phyloP scores from a whole-genome alignment of 441 rosid species.

The Breynia disticha region DNA sequence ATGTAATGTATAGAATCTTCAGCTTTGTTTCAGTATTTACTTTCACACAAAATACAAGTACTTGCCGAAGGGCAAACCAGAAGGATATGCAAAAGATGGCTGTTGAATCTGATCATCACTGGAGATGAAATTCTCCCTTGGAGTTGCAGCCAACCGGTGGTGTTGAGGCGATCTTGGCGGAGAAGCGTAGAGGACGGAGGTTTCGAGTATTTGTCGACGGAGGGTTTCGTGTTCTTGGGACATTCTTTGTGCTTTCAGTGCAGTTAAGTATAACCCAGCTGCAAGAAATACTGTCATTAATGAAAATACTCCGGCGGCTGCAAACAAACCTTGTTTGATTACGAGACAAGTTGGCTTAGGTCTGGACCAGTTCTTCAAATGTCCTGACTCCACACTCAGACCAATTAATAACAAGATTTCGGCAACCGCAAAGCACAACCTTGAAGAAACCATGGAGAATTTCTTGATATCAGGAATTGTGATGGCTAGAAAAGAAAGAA shows the following conservation, averaged over 20 bases:
- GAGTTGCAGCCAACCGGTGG: conserved; percentile 26
- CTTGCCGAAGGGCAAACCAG: conserved; percentile 25
- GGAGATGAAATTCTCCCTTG: conserved; percentile 48
- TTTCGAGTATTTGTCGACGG: conserved; percentile 44
- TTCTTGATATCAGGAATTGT: too few species aligned
- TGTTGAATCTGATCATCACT: conserved; percentile 25
- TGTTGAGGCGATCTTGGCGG: conserved; percentile 52
- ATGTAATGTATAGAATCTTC: too few species aligned
- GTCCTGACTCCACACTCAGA: conserved; percentile 84
- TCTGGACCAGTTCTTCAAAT: conserved; percentile 62
- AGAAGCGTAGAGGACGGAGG: conserved; percentile 50
- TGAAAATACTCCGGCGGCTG: conserved; percentile 64
- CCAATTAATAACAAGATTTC: conserved; percentile 71
- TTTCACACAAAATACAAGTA: conserved; percentile 17
- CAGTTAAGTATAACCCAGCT: conserved; percentile 54
- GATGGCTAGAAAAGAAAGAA: not conserved
- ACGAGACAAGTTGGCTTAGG: conserved; percentile 60
- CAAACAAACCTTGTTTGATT: conserved; percentile 61
- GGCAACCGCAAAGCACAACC: conserved; percentile 72
- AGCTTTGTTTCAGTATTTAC: too few species aligned
- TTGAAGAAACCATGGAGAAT: conserved; percentile 7
- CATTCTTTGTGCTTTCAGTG: conserved; percentile 46
- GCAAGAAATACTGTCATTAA: conserved; percentile 60
- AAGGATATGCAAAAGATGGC: conserved; percentile 16
- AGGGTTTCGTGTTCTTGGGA: conserved; percentile 42